Conservation (phyloP, 495 filamentous ascomycete species). For the Neurospora intermedia region DNA sequence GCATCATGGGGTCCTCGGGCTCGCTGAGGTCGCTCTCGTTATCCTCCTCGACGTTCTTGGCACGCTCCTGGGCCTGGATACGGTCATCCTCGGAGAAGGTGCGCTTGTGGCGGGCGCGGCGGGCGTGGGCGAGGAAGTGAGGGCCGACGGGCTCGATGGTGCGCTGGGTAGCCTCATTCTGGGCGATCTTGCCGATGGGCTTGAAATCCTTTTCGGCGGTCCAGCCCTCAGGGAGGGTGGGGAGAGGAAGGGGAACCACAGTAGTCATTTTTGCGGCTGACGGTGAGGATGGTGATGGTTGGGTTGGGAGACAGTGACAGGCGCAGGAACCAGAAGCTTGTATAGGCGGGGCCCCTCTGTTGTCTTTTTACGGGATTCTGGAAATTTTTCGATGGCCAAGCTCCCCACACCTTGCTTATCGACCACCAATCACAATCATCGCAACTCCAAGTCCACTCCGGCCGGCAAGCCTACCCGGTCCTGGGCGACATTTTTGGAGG, state of each 20-base stretch:
- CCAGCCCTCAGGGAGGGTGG: constrained; percentile 73
- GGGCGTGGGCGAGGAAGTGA: constrained; percentile 94
- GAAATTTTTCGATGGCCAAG: constrained; percentile 12
- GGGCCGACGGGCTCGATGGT: constrained; percentile 92
- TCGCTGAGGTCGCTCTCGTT: constrained; percentile 86
- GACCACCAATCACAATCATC: background rate
- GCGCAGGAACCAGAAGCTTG: background rate
- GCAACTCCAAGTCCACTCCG: background rate
- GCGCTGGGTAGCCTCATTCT: constrained; percentile 54
- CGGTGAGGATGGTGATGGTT: background rate
- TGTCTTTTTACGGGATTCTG: constrained; percentile 6
- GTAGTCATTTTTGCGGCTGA: constrained; percentile 28
- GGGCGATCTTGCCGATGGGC: constrained; percentile 55
- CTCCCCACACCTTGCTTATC: background rate
- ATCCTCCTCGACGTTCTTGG: constrained; percentile 91
- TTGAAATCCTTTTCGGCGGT: constrained; percentile 85
- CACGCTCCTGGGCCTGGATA: constrained; percentile 86
- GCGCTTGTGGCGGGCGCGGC: constrained; percentile 88
- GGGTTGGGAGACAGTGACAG: background rate
- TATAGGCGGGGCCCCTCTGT: constrained; percentile 11
- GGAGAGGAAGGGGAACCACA: constrained; percentile 45
- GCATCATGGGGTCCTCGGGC: constrained; percentile 80
- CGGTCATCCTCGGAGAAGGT: constrained; percentile 98
- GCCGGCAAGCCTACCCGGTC: background rate
- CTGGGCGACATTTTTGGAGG: background rate